phyloP scores from a whole-genome alignment of 305 asterid genomes.

The Fraxinus dipetala region DNA sequence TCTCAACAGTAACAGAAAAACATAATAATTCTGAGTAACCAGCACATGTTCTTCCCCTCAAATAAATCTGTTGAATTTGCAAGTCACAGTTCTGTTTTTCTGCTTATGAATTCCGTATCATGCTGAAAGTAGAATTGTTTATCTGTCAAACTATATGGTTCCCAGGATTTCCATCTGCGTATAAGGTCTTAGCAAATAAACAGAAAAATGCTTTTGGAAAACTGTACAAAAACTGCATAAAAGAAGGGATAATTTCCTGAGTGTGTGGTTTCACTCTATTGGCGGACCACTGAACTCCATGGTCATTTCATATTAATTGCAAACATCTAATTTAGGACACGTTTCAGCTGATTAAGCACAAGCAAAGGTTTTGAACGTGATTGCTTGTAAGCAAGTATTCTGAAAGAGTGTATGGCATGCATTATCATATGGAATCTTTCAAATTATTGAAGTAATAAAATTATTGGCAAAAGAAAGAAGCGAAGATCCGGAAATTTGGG shows the following conservation, averaged over 20 bases:
- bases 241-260: neutral
- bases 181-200: neutral
- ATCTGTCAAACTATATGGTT: neutral
- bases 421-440: neutral
- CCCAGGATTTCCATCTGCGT: neutral
- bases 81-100: neutral
- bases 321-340: neutral
- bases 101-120: neutral
- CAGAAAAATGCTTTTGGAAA: neutral
- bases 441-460: neutral
- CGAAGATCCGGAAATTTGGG: neutral
- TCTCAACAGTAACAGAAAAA: neutral
- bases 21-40: neutral
- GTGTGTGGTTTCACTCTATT: neutral
- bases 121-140: neutral
- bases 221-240: neutral
- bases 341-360: neutral
- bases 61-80: neutral
- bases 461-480: neutral
- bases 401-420: neutral
- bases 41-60: neutral
- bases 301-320: neutral
- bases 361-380: neutral
- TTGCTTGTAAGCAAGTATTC: neutral
- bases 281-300: neutral